Percentiles rank a stretch among this genome's conserved stretches.
Conservation (phyloP, 2,329 filamentous ascomycete species). For the Hymenoscyphus linearis region DNA sequence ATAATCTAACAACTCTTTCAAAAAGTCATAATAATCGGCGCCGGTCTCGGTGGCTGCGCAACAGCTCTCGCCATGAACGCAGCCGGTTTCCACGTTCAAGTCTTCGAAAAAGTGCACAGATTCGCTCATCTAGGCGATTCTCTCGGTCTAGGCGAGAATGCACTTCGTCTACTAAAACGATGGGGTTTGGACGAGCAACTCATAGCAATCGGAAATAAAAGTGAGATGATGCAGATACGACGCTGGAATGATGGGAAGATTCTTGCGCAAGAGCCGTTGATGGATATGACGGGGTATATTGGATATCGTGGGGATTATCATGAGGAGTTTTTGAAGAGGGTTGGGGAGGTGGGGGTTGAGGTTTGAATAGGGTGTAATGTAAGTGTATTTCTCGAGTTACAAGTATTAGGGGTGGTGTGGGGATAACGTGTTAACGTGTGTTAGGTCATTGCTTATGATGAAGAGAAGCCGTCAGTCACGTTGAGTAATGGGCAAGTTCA, state of each 20-base stretch:
- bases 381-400: no score
- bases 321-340: constrained; percentile 37
- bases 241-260: constrained; percentile 43
- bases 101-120: constrained; percentile 40
- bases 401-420: background rate
- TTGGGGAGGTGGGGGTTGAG: constrained; percentile 36
- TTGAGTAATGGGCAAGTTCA: constrained; percentile 36
- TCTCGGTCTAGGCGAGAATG: constrained; percentile 43
- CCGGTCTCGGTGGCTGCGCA: constrained; percentile 44
- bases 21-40: constrained; percentile 44
- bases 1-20: background rate
- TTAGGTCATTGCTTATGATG: constrained; percentile 36
- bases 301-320: constrained; percentile 42
- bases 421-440: background rate
- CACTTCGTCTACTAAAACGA: constrained; percentile 39
- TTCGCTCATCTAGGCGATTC: constrained; percentile 43
- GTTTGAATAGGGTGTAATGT: constrained; percentile 36
- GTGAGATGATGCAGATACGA: constrained; percentile 43
- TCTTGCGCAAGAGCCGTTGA: constrained; percentile 42
- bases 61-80: constrained; percentile 43
- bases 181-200: constrained; percentile 40
- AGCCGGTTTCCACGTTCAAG: constrained; percentile 37
- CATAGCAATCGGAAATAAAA: constrained; percentile 42
- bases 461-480: constrained; percentile 32
- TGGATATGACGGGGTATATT: constrained; percentile 46